Base-by-base conservation (phyloP, 345 rosid species). In the Abelmoschus esculentus region DNA sequence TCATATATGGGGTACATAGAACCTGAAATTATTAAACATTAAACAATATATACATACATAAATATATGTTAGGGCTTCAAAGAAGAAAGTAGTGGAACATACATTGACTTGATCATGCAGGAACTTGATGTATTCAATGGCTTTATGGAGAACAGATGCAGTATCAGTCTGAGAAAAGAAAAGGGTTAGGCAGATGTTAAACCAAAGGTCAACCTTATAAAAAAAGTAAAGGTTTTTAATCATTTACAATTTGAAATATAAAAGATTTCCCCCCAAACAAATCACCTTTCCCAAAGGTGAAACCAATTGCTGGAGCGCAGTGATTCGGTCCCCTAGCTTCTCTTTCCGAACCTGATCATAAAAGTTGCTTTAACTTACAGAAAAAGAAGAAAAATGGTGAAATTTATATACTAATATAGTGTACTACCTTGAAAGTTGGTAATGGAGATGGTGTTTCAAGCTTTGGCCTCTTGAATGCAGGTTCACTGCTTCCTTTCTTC, bases 221-320 rank as follows among this genome's bases (percentile, higher is more conserved):
- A 54, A 54, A 40, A 64, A 67, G 65, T 62, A 56, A 54, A 64
- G 66, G 42, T 42, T 72, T 53, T 29, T 59, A 69, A 36, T 26
- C 22, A 36, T 40, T 4, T 66, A 67, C 28, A 15, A 8, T 22
- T 64, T 53, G 67, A 61, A 38, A 63, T 62, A 57, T 61, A 64
- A 65, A 46, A 71, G 54, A 44, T 22, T 22, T 22, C 26, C 26
- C 26, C 26, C 46, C 3, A 42, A 38, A 19, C n/a, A 22, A 70
- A 42, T 70, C 71, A 90, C 98, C 98, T 92, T 92, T 83, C 98
- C 98, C 71, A 90, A 92, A 79, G 98, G 98, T 53, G 98, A 88
- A 81, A 89, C 96, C 76, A 92, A 84, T 79, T 92, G 98, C 75
- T 92, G 98, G 70, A 92, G 96, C 0, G 96, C 96, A 17, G 98